Conservation (phyloP, 768 basidiomycete species). For the Agrocybe praecox region DNA sequence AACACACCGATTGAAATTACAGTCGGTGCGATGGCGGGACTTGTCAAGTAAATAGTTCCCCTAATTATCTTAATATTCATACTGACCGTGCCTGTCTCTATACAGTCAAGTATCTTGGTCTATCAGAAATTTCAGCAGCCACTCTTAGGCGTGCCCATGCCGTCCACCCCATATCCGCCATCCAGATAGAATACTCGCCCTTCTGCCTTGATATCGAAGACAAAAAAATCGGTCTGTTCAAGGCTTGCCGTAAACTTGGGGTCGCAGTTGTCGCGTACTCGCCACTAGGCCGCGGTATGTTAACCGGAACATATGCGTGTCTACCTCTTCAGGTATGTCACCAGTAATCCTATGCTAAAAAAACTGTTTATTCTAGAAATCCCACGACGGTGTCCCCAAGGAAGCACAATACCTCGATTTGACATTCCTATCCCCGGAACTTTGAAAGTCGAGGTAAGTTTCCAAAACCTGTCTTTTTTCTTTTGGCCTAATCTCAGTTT, state of each 20-base stretch:
- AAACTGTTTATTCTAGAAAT: neutral
- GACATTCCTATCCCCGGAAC: slow-evolving; percentile 46
- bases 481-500: neutral
- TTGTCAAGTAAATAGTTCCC: slow-evolving; percentile 43
- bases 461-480: neutral
- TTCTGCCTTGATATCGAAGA: slow-evolving; percentile 52
- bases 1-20: slow-evolving; percentile 25
- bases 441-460: neutral
- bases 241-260: slow-evolving; percentile 49
- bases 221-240: slow-evolving; percentile 39
- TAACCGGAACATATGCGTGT: slow-evolving; percentile 1
- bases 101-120: slow-evolving; percentile 51
- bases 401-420: neutral
- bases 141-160: slow-evolving; percentile 54
- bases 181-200: slow-evolving; percentile 56
- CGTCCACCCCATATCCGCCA: slow-evolving; percentile 50
- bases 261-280: slow-evolving; percentile 52
- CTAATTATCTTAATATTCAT: neutral
- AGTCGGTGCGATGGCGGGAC: slow-evolving; percentile 50
- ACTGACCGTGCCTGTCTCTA: slow-evolving; percentile 13
- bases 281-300: slow-evolving; percentile 36
- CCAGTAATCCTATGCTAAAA: neutral
- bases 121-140: slow-evolving; percentile 50
- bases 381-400: neutral
- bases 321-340: too few species aligned